Evolutionary conservation across 2,329 filamentous ascomycete genomes (phyloP).

Genomic region (Graphilbum sp.): DNA sequence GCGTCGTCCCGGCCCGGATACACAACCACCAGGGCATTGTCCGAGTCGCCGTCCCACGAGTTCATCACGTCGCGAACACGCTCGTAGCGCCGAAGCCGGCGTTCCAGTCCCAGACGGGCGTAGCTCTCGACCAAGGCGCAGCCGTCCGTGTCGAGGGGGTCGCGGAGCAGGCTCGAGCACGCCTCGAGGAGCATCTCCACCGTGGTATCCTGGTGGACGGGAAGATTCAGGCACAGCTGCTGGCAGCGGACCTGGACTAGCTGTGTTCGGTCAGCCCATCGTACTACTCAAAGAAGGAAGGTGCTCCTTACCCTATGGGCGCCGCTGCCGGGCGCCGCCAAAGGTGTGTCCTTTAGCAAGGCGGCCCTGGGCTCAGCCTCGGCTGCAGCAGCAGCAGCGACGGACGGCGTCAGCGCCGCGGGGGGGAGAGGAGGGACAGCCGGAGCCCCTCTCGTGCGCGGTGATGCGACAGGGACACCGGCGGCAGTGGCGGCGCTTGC

Average conservation of each 20-base stretch:
- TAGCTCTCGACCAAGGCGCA: conserved; percentile 70
- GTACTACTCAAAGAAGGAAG: too few relatives aligned
- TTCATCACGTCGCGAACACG: conserved; percentile 76
- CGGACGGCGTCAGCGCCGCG: too few relatives aligned
- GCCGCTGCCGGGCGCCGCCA: too few relatives aligned
- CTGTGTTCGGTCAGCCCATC: neutral
- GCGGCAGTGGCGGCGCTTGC: too few relatives aligned
- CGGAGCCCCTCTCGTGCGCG: too few relatives aligned
- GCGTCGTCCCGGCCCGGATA: neutral
- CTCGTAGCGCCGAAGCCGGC: conserved; percentile 74
- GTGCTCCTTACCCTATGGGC: too few relatives aligned
- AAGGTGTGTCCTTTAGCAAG: too few relatives aligned
- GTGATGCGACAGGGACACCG: too few relatives aligned
- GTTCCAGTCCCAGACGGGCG: conserved; percentile 57
- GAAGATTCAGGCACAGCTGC: conserved; percentile 51
- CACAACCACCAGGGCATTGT: conserved; percentile 55
- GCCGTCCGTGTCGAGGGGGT: conserved; percentile 43
- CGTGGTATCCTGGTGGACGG: conserved; percentile 59
- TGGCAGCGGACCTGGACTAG: conserved; percentile 46
- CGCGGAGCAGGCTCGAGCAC: conserved; percentile 41
- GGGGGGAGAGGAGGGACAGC: too few relatives aligned
- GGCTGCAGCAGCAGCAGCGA: too few relatives aligned
- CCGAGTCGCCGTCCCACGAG: conserved; percentile 72
- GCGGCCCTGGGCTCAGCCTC: too few relatives aligned
- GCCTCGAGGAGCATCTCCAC: conserved; percentile 55